phyloP scores from a whole-genome alignment of 148 eudicot species.

The Rhododendron mucronatum region DNA sequence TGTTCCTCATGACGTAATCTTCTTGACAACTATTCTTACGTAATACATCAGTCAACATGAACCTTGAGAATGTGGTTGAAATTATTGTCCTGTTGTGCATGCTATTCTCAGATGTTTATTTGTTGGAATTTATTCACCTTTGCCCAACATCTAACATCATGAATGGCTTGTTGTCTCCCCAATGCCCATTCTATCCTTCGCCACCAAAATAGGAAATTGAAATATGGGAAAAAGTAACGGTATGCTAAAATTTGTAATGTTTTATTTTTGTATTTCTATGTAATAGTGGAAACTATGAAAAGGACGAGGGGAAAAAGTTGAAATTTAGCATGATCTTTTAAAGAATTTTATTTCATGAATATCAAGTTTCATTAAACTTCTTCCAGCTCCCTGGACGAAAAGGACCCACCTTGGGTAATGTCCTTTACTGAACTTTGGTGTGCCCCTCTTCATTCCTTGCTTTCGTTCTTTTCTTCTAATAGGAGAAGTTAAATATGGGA shows the following conservation, averaged over 20 bases:
- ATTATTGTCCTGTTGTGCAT: neutral
- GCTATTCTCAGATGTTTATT: neutral
- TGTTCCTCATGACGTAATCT: neutral
- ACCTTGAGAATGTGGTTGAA: neutral
- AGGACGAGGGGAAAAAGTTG: neutral
- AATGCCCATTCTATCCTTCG: neutral
- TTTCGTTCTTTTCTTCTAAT: neutral
- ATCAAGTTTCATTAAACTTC: neutral
- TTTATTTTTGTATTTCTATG: neutral
- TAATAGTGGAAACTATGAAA: neutral
- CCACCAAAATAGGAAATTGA: neutral
- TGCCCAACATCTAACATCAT: neutral
- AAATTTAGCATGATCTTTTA: neutral
- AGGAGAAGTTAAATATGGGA: neutral
- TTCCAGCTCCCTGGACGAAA: neutral
- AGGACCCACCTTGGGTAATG: neutral
- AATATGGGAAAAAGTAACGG: neutral
- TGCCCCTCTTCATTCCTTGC: neutral
- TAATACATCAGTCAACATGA: neutral
- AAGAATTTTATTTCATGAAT: constrained; percentile 5
- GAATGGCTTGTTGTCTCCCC: neutral
- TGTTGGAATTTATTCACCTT: neutral
- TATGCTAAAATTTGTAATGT: neutral
- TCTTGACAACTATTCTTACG: neutral
- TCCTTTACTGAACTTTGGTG: neutral